Base-by-base conservation (phyloP, 2,329 filamentous ascomycete species). In the Raffaelea arxii region DNA sequence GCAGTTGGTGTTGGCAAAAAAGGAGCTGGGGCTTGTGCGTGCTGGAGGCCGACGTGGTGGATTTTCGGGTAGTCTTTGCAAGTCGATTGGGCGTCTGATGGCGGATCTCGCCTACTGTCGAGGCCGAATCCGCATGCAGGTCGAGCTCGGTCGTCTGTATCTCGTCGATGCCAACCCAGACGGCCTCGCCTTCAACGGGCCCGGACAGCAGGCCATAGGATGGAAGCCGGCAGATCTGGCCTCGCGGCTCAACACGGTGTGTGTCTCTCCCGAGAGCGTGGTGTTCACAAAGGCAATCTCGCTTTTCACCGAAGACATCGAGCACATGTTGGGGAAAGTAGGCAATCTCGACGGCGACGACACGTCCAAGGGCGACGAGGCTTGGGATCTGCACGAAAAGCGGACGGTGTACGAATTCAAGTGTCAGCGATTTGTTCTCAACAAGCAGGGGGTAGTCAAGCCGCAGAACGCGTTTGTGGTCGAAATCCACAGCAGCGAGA, bases 251-350 rank as follows among this genome's bases (percentile, higher is more conserved):
- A 51, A 56, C 27, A 46, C 42, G 1, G 32, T 45, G 11, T 53
- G 47, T 11, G 46, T 47, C 1, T 23, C 46, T 6, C 47, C 50
- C 2, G 42, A 51, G 2, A 51, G 49, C 27, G 47, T 56, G 9
- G 44, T 55, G 3, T 64, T 62, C 35, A 60, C 60, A 32, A 59
- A 56, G 25, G 51, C 55, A 2, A 49, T 64, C 6, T 56, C 56
- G 3, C 53, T 57, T 3, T 56, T 54, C 47, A 57, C 52, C 41
- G 54, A 52, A 6, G 53, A 54, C 19, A 43, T 54, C 10, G 53
- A 54, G 14, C 44, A 42, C 7, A 18, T 53, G 1, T 22, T 51
- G 35, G 23, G 11, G 24, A 18, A 7, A 22, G 11, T 36, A 10
- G 22, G 25, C 25, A 5, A 6, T 18, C 14, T 5, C 6, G 36